phyloP scores from a whole-genome alignment of 2,329 filamentous ascomycete genomes.

The Fusarium tuaranense region DNA sequence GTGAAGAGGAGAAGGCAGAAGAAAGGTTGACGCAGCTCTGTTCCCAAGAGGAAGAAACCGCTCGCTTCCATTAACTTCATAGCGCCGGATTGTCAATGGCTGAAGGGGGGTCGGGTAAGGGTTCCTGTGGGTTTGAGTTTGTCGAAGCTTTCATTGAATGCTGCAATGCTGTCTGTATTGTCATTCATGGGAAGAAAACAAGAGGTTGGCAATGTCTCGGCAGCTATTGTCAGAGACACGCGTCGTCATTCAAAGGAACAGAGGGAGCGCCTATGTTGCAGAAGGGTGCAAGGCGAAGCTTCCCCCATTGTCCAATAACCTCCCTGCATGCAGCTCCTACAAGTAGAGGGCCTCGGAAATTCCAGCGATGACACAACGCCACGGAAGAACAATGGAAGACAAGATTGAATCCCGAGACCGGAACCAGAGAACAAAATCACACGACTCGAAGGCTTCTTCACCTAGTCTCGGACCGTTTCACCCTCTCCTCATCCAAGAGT shows the following conservation, averaged over 20 bases:
- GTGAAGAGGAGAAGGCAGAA: slow-evolving; percentile 16
- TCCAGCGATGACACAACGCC: slow-evolving; percentile 1
- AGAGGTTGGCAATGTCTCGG: slow-evolving; percentile 1
- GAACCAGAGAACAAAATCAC: slow-evolving; percentile 11
- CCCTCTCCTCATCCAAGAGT: slow-evolving; percentile 1
- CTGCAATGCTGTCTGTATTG: not conserved
- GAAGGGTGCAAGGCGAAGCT: not conserved
- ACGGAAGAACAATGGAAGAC: not conserved
- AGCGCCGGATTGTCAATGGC: slow-evolving; percentile 8
- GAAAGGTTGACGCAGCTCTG: slow-evolving; percentile 21
- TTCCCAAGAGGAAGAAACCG: slow-evolving; percentile 2
- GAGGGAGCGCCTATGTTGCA: not conserved
- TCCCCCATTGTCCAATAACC: not conserved
- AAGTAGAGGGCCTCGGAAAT: not conserved
- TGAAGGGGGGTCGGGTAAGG: slow-evolving; percentile 16
- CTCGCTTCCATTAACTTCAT: slow-evolving; percentile 1
- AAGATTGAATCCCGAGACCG: slow-evolving; percentile 26
- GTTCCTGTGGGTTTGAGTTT: slow-evolving; percentile 24
- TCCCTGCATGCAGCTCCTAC: not conserved
- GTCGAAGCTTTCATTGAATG: slow-evolving; percentile 4
- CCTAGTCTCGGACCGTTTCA: not conserved
- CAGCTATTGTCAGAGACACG: not conserved
- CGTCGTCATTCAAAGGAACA: slow-evolving; percentile 13
- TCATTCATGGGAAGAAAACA: not conserved
- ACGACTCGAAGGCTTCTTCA: slow-evolving; percentile 1